Evolutionary conservation across 768 basidiomycete species (phyloP).

Genomic region (Termitomyces sp.): DNA sequence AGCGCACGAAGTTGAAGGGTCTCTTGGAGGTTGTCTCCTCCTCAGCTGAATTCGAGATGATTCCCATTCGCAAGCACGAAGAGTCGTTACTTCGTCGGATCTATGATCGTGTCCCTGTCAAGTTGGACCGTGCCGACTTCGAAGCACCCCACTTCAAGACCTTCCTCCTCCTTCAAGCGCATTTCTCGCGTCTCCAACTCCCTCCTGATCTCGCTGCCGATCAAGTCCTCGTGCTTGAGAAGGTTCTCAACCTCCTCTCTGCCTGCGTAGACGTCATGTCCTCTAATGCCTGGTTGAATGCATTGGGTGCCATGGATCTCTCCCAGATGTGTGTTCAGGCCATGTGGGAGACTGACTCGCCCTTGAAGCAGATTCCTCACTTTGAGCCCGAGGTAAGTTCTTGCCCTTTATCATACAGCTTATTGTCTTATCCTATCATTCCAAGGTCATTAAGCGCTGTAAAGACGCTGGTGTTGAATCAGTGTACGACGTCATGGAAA

Average conservation of each 20-base stretch:
- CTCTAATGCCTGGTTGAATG: slow-evolving; percentile 92
- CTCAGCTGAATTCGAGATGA: slow-evolving; percentile 91
- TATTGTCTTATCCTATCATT: not conserved
- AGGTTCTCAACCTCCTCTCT: slow-evolving; percentile 85
- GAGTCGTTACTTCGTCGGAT: slow-evolving; percentile 79
- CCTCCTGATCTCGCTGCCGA: slow-evolving; percentile 94
- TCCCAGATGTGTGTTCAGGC: slow-evolving; percentile 99
- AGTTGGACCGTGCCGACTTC: slow-evolving; percentile 78
- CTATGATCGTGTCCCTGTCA: slow-evolving; percentile 96
- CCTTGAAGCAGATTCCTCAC: slow-evolving; percentile 93
- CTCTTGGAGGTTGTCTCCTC: slow-evolving; percentile 95
- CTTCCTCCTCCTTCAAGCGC: slow-evolving; percentile 93
- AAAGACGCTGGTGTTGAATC: slow-evolving; percentile 78
- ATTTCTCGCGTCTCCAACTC: slow-evolving; percentile 90
- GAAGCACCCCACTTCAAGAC: slow-evolving; percentile 98
- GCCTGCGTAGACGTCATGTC: slow-evolving; percentile 99
- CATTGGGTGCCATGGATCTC: slow-evolving; percentile 94
- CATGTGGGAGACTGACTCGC: slow-evolving; percentile 96
- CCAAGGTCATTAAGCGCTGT: slow-evolving; percentile 78
- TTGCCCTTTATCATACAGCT: too few relatives aligned
- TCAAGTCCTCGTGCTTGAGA: slow-evolving; percentile 82
- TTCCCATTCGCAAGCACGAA: slow-evolving; percentile 95
- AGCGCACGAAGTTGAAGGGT: slow-evolving; percentile 95
- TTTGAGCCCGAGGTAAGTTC: slow-evolving; percentile 80
- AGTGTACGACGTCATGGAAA: slow-evolving; percentile 97